Percentiles rank a stretch among this genome's conserved stretches.
Conservation (phyloP, 1,139 yeast species). For the Barnettozyma hawaiiensis region DNA sequence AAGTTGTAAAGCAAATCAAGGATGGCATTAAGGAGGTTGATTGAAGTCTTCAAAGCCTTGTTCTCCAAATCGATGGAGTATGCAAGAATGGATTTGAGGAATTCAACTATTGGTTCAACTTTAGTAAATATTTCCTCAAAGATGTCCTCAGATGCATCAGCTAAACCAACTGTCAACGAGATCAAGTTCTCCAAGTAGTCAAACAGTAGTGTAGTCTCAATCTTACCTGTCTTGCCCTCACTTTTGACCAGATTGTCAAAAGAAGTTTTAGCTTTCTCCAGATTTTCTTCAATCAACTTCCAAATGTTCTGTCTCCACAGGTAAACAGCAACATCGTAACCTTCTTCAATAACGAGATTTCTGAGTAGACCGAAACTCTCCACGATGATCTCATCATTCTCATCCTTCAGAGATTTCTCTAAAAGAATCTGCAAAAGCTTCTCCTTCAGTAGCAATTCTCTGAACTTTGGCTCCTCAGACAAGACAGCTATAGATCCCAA, state of each 20-base stretch:
- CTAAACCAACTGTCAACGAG: constrained; percentile 62
- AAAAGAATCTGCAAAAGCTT: constrained; percentile 57
- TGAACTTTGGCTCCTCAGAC: constrained; percentile 60
- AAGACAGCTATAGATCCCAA: constrained; percentile 66
- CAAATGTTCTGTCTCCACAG: constrained; percentile 78
- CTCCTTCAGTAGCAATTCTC: constrained; percentile 63
- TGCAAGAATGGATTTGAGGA: constrained; percentile 40
- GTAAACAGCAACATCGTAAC: constrained; percentile 72
- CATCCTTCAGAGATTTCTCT: constrained; percentile 61
- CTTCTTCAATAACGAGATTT: constrained; percentile 79
- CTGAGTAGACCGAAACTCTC: constrained; percentile 78
- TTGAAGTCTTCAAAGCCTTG: constrained; percentile 33
- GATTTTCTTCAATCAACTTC: constrained; percentile 47
- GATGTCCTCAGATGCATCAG: constrained; percentile 58
- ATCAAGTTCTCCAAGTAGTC: constrained; percentile 72
- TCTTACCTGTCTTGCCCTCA: constrained; percentile 34
- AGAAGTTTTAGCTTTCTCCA: constrained; percentile 45
- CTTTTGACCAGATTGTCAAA: constrained; percentile 36
- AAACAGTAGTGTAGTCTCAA: constrained; percentile 43
- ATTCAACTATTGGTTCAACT: constrained; percentile 33
- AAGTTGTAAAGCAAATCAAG: constrained; percentile 63
- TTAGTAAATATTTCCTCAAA: constrained; percentile 44
- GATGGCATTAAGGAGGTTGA: constrained; percentile 44
- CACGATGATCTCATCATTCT: constrained; percentile 67
- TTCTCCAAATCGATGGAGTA: constrained; percentile 22